phyloP scores from a whole-genome alignment of 345 rosid genomes.

The Acer saccharum region DNA sequence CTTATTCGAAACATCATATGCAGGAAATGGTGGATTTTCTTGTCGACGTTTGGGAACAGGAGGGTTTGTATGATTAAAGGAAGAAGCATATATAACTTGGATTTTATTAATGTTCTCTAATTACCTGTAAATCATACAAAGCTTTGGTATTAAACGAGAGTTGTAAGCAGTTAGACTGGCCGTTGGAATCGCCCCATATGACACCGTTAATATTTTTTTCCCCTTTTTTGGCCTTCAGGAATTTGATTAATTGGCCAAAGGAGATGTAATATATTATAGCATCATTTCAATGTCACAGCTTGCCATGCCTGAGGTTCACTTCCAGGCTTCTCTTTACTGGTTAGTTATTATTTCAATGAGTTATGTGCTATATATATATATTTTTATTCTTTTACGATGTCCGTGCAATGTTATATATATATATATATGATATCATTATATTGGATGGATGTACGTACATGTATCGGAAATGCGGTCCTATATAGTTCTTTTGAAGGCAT shows the following conservation, averaged over 20 bases:
- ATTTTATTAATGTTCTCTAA: not conserved
- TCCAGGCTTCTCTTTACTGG: not conserved
- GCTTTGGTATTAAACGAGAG: not conserved
- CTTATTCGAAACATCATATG: not conserved
- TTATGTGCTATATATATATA: not conserved
- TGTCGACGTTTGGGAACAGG: constrained; percentile 67
- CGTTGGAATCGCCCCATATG: not conserved
- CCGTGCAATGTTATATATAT: too few relatives aligned
- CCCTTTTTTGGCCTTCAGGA: not conserved
- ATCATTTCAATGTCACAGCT: not conserved
- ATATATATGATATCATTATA: too few relatives aligned
- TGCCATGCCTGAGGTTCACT: not conserved
- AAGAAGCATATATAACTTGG: constrained; percentile 14
- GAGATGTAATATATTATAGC: not conserved
- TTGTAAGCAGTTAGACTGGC: not conserved
- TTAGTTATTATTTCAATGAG: not conserved
- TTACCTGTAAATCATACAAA: not conserved
- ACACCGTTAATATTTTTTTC: not conserved
- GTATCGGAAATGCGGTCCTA: too few relatives aligned
- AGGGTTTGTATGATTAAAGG: constrained; percentile 51
- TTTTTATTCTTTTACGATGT: not conserved
- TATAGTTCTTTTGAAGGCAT: too few relatives aligned
- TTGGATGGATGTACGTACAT: too few relatives aligned
- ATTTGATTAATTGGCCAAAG: not conserved
- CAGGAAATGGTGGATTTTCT: constrained; percentile 77